Conservation (phyloP, 2,329 filamentous ascomycete genomes). For the Aspergillus pseudoterreus region DNA sequence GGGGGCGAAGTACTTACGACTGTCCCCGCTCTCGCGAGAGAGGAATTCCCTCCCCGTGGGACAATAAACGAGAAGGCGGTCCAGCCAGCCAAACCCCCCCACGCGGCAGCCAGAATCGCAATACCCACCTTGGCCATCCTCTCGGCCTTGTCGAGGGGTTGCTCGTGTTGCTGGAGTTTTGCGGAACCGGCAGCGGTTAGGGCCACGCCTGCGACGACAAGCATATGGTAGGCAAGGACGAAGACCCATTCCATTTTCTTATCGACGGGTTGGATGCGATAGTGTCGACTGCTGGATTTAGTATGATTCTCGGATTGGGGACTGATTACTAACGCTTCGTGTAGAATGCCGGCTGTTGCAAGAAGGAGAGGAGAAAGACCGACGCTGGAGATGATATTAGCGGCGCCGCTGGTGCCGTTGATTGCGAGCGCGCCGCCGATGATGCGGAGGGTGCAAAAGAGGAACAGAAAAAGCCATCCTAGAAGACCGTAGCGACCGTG, state of each 20-base stretch:
- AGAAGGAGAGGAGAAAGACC: conserved; percentile 38
- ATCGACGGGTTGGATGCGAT: conserved; percentile 11
- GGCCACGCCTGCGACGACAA: conserved; percentile 12
- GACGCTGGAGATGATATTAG: conserved; percentile 35
- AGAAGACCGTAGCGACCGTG: conserved; percentile 35
- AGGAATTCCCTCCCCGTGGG: background rate
- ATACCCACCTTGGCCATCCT: conserved; percentile 13
- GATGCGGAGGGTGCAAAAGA: conserved; percentile 39
- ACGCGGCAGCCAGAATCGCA: conserved; percentile 8
- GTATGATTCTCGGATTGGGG: background rate
- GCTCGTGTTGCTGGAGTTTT: conserved; percentile 8
- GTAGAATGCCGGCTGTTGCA: conserved; percentile 27
- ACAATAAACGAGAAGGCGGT: conserved; percentile 7
- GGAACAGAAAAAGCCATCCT: conserved; percentile 38
- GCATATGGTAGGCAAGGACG: conserved; percentile 11
- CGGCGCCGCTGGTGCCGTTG: conserved; percentile 17
- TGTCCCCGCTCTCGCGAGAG: background rate
- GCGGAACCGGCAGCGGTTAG: conserved; percentile 12
- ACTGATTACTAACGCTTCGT: conserved; percentile 30
- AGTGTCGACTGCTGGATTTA: conserved; percentile 12
- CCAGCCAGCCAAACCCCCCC: conserved; percentile 11
- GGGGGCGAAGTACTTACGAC: background rate
- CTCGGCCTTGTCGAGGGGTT: conserved; percentile 12
- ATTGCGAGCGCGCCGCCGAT: conserved; percentile 23
- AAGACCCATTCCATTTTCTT: background rate